Evolutionary conservation across 2,329 filamentous ascomycete species (phyloP).

Genomic region (Sarocladium oryzae): DNA sequence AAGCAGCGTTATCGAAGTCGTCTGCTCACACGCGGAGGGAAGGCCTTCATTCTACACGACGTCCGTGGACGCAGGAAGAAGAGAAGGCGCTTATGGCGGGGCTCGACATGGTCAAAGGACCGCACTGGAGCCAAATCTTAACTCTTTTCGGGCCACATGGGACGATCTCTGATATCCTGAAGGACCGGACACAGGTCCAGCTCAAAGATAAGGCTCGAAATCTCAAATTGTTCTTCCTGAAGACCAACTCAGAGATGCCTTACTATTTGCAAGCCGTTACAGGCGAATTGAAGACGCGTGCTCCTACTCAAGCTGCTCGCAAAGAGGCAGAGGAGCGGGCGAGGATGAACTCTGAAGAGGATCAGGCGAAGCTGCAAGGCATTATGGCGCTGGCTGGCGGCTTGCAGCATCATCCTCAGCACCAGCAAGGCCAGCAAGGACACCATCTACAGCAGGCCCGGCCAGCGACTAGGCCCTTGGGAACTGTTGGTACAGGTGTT

Average conservation of each 20-base stretch:
- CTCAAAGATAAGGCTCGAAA: conserved; percentile 90
- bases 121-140: conserved; percentile 89
- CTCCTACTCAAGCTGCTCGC: conserved; percentile 65
- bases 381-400: conserved; percentile 50
- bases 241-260: conserved; percentile 85
- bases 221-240: conserved; percentile 84
- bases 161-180: conserved; percentile 73
- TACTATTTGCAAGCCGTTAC: conserved; percentile 84
- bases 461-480: neutral
- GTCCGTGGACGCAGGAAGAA: conserved; percentile 84
- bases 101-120: conserved; percentile 80
- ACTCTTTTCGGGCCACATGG: conserved; percentile 76
- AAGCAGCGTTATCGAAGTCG: conserved; percentile 51
- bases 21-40: conserved; percentile 49
- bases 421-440: conserved; percentile 11
- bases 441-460: neutral
- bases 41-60: conserved; percentile 55
- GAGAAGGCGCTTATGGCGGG: conserved; percentile 87
- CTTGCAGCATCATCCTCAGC: conserved; percentile 33
- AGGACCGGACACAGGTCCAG: conserved; percentile 85
- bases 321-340: conserved; percentile 62
- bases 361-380: conserved; percentile 53
- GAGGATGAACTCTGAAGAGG: conserved; percentile 51
- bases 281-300: conserved; percentile 79
- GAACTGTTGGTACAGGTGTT: conserved; percentile 19